Base-by-base conservation (phyloP, 73 alveolate genomes). In the Paramecium octaurelia region DNA sequence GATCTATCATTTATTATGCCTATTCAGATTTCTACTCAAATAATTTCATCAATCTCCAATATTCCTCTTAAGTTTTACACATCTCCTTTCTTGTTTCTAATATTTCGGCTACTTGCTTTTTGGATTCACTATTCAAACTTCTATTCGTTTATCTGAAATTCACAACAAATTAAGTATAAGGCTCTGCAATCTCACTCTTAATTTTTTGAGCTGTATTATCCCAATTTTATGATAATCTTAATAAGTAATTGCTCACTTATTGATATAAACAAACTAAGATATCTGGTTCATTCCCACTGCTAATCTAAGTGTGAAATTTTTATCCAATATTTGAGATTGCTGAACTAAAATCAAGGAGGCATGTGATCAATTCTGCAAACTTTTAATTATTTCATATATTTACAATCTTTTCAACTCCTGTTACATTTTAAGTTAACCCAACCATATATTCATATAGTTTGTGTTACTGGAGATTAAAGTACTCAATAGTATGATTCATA, bases 131-230 rank as follows among this genome's bases (percentile, higher is more conserved):
- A 43, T 80, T 80, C 31, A 80, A 44, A 27, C 34, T 24, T 23
- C 91, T 21, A 80, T 80, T 80, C 6, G 91, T 80, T 20, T 59
- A 40, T 80, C 91, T 80, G 29, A 80, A 80, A 46, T 80, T 80
- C 9, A 31, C 29, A 20, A 80, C 75, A 43, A 80, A 80, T 80
- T 80, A 44, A 11, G 42, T 24, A 18, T 31, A 80, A 38, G 91
- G 91, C 71, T 80, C 91, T 11, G 75, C 48, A 8, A 80, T 64
- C 21, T 80, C 91, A 44, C 57, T 80, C 35, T 40, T 23, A 8
- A 80, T 80, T 42, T 42, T 48, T 24, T 23, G 24, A 23, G 76
- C 70, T 24, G 91, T 80, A 18, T 80, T 14, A 6, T 80, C 76
- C 91, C 91, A 80, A 46, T 40, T 43, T 44, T 40, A 44, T 9